Evolutionary conservation across 805 yeast genomes (phyloP), one percentile per base, ranked within the genome.

Genomic region (Allodekkera sacchari): DNA sequence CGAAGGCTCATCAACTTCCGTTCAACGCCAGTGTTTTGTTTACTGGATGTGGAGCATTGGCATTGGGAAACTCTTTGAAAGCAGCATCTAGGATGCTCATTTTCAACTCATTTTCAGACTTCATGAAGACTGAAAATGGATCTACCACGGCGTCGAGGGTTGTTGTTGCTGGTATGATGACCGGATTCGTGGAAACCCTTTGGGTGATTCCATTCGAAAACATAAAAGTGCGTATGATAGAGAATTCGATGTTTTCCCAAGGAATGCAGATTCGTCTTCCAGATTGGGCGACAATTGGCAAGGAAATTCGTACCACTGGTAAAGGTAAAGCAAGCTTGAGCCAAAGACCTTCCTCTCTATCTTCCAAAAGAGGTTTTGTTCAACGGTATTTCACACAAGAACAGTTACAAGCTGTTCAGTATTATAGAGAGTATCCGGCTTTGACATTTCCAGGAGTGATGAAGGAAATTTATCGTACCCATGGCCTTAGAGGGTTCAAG

Each of bases 121-220:
- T 82, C 52, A 65, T 72, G 82, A 65, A 77, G 4, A 71, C 70
- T 18, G 69, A 65, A 13, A 58, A 56, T 32, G 72, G 76, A n/a
- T 68, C 74, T 40, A 66, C 84, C 3, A 67, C 78, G 6, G 94
- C 94, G 1, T 89, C 94, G 7, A 66, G 85, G 45, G 68, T 84
- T 25, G 82, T 84, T 6, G 75, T 82, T 36, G 95, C 96, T 4
- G 95, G 94, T 7, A 44, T 71, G 41, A 70, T 84, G 62, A 82
- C 95, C 5, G 97, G 95, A 2, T 65, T 81, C 35, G 59, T 78
- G 27, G 97, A 92, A 53, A 77, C 94, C 3, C 41, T 87, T 21
- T 71, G 82, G 67, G 74, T 89, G 15, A 82, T 92, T 13, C 98
- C 97, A 0, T 88, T 89, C 52, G 98, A 89, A 49, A 83, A 79